Conservation (phyloP, 2,329 filamentous ascomycete species). For the Ophiocordyceps camponoti-saundersi region DNA sequence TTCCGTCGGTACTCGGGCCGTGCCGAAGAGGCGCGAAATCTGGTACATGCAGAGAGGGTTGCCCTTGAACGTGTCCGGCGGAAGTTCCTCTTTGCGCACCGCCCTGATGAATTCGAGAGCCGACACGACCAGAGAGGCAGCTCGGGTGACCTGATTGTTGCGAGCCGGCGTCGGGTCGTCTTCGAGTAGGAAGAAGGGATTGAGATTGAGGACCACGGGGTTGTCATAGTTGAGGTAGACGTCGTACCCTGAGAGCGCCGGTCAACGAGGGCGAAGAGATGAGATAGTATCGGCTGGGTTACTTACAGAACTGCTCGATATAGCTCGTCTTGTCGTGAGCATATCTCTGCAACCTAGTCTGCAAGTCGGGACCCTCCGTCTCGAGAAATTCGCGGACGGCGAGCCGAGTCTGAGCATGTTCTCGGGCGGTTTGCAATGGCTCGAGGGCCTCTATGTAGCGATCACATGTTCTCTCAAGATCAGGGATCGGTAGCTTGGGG, state of each 20-base stretch:
- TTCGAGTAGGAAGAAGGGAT: slow-evolving; percentile 93
- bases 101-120: slow-evolving; percentile 84
- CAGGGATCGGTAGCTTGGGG: slow-evolving; percentile 83
- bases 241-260: slow-evolving; percentile 63
- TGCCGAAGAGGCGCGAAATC: slow-evolving; percentile 88
- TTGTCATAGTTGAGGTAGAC: slow-evolving; percentile 98
- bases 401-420: slow-evolving; percentile 66
- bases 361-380: slow-evolving; percentile 64
- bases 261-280: background rate
- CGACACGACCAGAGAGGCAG: slow-evolving; percentile 81
- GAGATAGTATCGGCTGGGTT: slow-evolving; percentile 5
- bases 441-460: slow-evolving; percentile 67
- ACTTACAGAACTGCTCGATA: slow-evolving; percentile 94
- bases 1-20: slow-evolving; percentile 82
- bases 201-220: slow-evolving; percentile 90
- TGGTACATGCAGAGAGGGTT: slow-evolving; percentile 95
- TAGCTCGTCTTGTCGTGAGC: slow-evolving; percentile 85
- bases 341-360: slow-evolving; percentile 82
- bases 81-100: slow-evolving; percentile 80
- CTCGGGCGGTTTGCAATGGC: slow-evolving; percentile 64
- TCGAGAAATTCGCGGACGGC: slow-evolving; percentile 73
- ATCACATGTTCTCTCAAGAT: slow-evolving; percentile 59
- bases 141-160: slow-evolving; percentile 90
- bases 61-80: slow-evolving; percentile 71
- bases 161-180: slow-evolving; percentile 93